phyloP scores from a whole-genome alignment of 1,284 basidiomycete genomes.

The Cronartium quercuum region DNA sequence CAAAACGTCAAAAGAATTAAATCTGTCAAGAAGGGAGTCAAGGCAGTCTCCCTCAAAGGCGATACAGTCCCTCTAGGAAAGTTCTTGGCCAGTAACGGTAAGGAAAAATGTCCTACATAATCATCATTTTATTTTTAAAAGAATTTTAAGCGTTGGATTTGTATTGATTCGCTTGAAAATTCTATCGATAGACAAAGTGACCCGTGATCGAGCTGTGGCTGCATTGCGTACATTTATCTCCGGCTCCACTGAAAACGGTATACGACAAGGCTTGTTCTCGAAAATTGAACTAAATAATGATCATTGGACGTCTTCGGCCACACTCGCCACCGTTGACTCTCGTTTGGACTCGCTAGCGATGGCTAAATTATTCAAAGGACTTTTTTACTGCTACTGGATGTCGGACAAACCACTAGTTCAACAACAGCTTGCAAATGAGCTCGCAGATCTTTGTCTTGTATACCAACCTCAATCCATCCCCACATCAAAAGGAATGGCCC shows the following conservation, averaged over 20 bases:
- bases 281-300: not conserved
- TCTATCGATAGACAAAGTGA: conserved; percentile 12
- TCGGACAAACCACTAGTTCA: conserved; percentile 96
- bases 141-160: not conserved
- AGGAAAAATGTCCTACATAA: conserved; percentile 43
- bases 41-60: conserved; percentile 29
- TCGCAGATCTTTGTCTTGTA: conserved; percentile 70
- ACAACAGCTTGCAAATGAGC: conserved; percentile 76
- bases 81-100: conserved; percentile 82
- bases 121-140: not conserved
- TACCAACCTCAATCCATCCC: conserved; percentile 55
- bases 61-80: conserved; percentile 64
- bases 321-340: not conserved
- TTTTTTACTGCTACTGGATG: conserved; percentile 72
- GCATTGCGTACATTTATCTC: conserved; percentile 20
- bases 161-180: not conserved
- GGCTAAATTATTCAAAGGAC: conserved; percentile 22
- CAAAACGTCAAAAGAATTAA: no score
- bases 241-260: not conserved
- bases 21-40: no score
- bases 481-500: not conserved
- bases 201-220: conserved; percentile 31
- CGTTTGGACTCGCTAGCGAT: conserved; percentile 10
- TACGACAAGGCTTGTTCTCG: not conserved
- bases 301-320: not conserved